Evolutionary conservation across 331 rosid genomes (phyloP).

Genomic region (Dryas integrifolia): DNA sequence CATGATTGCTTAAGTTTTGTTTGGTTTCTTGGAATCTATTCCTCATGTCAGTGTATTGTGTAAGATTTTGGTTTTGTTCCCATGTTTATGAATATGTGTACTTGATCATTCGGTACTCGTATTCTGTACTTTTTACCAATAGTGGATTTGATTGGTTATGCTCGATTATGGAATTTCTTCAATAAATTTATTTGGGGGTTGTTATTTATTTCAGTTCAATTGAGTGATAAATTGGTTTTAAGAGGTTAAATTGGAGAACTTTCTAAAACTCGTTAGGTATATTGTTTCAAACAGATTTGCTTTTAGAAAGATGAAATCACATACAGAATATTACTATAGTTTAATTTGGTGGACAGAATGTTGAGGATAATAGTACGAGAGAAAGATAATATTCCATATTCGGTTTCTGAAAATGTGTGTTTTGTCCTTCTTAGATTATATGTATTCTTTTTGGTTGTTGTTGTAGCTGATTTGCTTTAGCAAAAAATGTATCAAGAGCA

Average conservation of each 20-base stretch:
- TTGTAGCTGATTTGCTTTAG: not conserved
- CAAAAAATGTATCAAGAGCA: not conserved
- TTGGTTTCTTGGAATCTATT: slow-evolving; percentile 9
- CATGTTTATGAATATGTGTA: slow-evolving; percentile 13
- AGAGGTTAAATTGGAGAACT: not conserved
- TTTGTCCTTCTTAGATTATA: too few relatives aligned
- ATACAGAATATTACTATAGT: not conserved
- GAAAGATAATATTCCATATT: not conserved
- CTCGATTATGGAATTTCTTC: slow-evolving; percentile 11
- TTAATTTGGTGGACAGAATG: not conserved
- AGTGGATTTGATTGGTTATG: slow-evolving; percentile 14
- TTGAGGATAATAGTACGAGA: not conserved
- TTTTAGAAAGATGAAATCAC: not conserved
- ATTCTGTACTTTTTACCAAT: not conserved
- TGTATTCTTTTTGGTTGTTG: not conserved
- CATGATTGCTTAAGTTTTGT: slow-evolving; percentile 19
- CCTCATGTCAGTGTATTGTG: slow-evolving; percentile 4
- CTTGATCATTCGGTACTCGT: slow-evolving; percentile 11
- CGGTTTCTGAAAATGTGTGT: not conserved
- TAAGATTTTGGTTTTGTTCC: slow-evolving; percentile 4
- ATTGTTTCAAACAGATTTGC: not conserved
- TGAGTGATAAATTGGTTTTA: slow-evolving; percentile 20
- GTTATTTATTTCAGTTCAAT: slow-evolving; percentile 26
- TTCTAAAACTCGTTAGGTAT: not conserved
- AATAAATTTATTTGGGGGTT: slow-evolving; percentile 24